Evolutionary conservation across 2,329 filamentous ascomycete genomes (phyloP).

Genomic region (Paracoccidioides lutzii): DNA sequence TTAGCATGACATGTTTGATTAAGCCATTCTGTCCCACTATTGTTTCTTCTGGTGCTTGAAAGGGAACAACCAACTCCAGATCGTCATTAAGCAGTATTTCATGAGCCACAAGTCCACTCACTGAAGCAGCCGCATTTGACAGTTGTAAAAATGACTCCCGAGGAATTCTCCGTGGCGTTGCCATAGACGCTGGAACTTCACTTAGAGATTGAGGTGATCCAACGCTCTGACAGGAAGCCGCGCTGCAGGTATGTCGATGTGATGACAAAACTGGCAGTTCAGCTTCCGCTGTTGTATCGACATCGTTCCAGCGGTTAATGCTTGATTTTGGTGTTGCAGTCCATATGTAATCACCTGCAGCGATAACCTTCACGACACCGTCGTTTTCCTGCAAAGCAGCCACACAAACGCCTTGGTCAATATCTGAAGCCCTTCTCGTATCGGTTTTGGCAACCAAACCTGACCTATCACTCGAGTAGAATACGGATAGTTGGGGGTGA

Average conservation of each 20-base stretch:
- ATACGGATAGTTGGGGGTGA: conserved; percentile 70
- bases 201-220: conserved; percentile 24
- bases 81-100: conserved; percentile 35
- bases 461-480: conserved; percentile 89
- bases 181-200: conserved; percentile 18
- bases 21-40: conserved; percentile 93
- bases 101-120: conserved; percentile 14
- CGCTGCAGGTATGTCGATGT: conserved; percentile 40
- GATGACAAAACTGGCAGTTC: conserved; percentile 42
- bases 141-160: conserved; percentile 66
- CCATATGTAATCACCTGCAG: conserved; percentile 68
- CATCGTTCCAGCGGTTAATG: conserved; percentile 80
- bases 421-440: conserved; percentile 58
- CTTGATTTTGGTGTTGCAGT: conserved; percentile 81
- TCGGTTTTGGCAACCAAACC: conserved; percentile 96
- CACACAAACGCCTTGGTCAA: conserved; percentile 79
- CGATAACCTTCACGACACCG: conserved; percentile 46
- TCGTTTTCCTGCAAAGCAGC: conserved; percentile 89
- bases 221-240: conserved; percentile 19
- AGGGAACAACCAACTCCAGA: conserved; percentile 43
- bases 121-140: conserved; percentile 64
- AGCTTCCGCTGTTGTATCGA: conserved; percentile 64
- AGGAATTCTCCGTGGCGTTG: conserved; percentile 50
- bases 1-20: conserved; percentile 84
- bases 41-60: conserved; percentile 61